Evolutionary conservation across 306 rosid genomes (phyloP).

Genomic region (Bauhinia variegata): DNA sequence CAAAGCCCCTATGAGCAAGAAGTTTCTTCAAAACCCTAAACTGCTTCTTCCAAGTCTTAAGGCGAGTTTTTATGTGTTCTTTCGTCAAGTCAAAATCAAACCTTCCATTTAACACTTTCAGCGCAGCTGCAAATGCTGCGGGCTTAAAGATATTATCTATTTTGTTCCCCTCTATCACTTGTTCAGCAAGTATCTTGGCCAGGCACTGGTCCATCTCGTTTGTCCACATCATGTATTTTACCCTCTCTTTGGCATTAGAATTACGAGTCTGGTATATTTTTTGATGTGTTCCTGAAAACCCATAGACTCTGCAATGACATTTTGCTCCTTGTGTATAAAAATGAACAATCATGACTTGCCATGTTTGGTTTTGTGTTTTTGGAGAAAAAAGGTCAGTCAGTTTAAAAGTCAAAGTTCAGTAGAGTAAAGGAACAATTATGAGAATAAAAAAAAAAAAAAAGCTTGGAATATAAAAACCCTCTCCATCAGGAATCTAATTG

Average conservation of each 20-base stretch:
- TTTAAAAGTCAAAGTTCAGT: background rate
- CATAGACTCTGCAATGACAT: conserved; percentile 19
- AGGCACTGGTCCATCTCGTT: conserved; percentile 61
- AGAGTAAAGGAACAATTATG: background rate
- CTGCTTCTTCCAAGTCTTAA: conserved; percentile 68
- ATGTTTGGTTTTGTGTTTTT: conserved; percentile 6
- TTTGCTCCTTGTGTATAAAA: conserved; percentile 22
- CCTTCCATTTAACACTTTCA: conserved; percentile 49
- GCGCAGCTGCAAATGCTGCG: conserved; percentile 54
- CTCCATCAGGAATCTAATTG: background rate
- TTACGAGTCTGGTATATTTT: conserved; percentile 46
- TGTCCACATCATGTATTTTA: conserved; percentile 53
- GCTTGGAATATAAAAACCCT: background rate
- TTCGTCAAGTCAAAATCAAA: conserved; percentile 48
- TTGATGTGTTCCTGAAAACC: conserved; percentile 48
- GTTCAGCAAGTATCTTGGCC: conserved; percentile 49
- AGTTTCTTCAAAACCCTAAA: conserved; percentile 57
- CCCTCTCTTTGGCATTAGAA: conserved; percentile 53
- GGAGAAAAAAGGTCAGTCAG: background rate
- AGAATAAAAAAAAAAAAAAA: no score
- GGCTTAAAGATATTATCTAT: conserved; percentile 56
- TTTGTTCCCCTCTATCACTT: conserved; percentile 56
- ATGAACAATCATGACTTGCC: conserved; percentile 16
- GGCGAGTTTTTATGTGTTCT: conserved; percentile 55
- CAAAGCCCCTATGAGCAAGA: conserved; percentile 58